Evolutionary conservation across 2,329 filamentous ascomycete genomes (phyloP), one percentile per base, ranked within the genome.

Genomic region (Trichoderma aggressivum): DNA sequence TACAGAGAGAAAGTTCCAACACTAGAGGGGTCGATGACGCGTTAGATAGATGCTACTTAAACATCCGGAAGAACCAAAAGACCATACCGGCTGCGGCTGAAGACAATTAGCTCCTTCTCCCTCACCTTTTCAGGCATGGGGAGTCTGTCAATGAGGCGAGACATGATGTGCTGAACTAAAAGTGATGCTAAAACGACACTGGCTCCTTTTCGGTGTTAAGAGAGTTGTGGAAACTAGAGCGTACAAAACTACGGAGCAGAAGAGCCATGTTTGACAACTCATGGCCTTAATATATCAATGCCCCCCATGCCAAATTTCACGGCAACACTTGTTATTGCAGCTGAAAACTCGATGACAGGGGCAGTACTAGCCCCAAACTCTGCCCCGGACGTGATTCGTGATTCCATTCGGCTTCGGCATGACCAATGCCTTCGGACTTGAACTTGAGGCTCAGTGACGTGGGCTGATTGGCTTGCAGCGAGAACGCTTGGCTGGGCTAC

Each of bases 1-100:
- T 81, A 82, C 18, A 81, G 73, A 30, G 79, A 80, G 72, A 77
- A 75, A 0, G 80, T 82, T 4, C 79, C 81, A 12, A 78, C 79
- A 63, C 81, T 82, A 24, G 39, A 36, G 18, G 10, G 16, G 7
- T 28, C 3, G 2, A 12, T 7, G 10, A 32, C 3, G 24, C 11
- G 61, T 66, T 56, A 58, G 50, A 21, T 32, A 3, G 59, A 53
- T 43, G 7, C 24, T 1, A 28, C 12, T 61, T 28, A 24, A 21
- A 32, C 30, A 53, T 14, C 30, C 1, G 30, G 26, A 5, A 36
- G 26, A 24, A 7, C 3, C 3, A n/a, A 6, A 34, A 28, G 21
- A 5, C 53, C 77, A 68, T 72, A 81, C 80, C 81, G 78, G n/a
- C 79, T 78, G n/a, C 78, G 77, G 59, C 80, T 82, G 32, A 81